Base-by-base conservation (phyloP, 177 flowering plant species). In the Tripterygium wilfordii region DNA sequence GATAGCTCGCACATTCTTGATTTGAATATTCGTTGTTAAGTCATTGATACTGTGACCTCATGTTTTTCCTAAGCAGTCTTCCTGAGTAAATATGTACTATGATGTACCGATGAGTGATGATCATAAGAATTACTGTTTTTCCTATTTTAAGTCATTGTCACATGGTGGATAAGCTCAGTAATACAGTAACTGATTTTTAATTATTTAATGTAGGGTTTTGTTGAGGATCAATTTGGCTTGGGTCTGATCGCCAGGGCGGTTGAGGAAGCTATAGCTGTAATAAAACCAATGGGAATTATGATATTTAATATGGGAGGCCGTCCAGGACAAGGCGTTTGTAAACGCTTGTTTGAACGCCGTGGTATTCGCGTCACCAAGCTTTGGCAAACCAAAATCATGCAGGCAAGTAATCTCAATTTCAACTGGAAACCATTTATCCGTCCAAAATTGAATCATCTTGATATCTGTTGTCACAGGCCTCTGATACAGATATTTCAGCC, bases 221-320 rank as follows among this genome's bases (percentile, higher is more conserved):
- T 92, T 33, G 97, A 89, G 72, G 97, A 92, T 57, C 99, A 92
- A 57, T 92, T 92, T 69, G 99, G 99, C 44, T 68, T 92, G 56
- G 99, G 97, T 54, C 69, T 92, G 5, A 87, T 92, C 54, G 97
- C 99, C 27, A 75, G 91, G 61, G 99, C 97, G 39, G 99, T 89
- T 39, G 97, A 92, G 64, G 99, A 92, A 71, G 99, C 97, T 61
- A 92, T 92, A 58, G 28, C 76, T 64, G 96, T 89, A 24, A 82
- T 92, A 63, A 80, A 89, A 53, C 96, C 97, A 39, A 58, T 70
- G 74, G 97, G 99, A n/a, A 76, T 92, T 46, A 92, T 92, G 99
- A 83, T 92, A 31, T 89, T 92, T 47, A 92, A 92, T 51, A 89
- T 92, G 82, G 99, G 99, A 62, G 97, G 99, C 10, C 92, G 97